Evolutionary conservation across 805 yeast genomes (phyloP).

Genomic region (Nakazawaea ishiwadae): DNA sequence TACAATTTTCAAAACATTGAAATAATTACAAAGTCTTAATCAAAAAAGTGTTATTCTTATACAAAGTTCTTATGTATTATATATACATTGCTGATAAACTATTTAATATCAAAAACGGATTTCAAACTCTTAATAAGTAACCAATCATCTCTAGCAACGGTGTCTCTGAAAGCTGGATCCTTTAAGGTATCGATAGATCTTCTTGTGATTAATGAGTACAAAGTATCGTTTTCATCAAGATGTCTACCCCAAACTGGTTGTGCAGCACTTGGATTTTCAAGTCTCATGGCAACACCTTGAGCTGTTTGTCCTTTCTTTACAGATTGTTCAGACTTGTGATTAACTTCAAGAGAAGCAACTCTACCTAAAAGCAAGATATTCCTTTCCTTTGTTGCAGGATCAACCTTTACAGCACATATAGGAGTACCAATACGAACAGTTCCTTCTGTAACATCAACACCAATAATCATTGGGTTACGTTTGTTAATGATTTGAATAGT

Average conservation of each 20-base stretch:
- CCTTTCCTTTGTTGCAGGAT: slow-evolving; percentile 77
- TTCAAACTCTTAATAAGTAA: slow-evolving; percentile 82
- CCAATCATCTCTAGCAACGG: slow-evolving; percentile 96
- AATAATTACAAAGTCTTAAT: no score
- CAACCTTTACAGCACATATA: slow-evolving; percentile 85
- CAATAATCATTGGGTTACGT: slow-evolving; percentile 98
- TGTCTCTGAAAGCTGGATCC: slow-evolving; percentile 95
- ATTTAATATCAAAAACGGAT: slow-evolving; percentile 80
- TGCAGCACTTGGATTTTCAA: slow-evolving; percentile 86
- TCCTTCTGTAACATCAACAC: slow-evolving; percentile 96
- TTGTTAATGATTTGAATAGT: slow-evolving; percentile 96
- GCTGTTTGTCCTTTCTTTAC: slow-evolving; percentile 94
- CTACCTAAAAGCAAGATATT: slow-evolving; percentile 75
- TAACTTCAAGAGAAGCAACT: slow-evolving; percentile 91
- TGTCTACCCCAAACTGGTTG: slow-evolving; percentile 99
- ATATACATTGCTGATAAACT: no score
- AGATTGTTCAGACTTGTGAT: slow-evolving; percentile 74
- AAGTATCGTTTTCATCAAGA: slow-evolving; percentile 85
- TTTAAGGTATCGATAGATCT: slow-evolving; percentile 94
- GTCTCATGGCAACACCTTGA: slow-evolving; percentile 98
- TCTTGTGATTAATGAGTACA: slow-evolving; percentile 88
- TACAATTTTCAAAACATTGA: no score
- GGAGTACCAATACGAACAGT: slow-evolving; percentile 89
- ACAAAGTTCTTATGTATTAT: no score
- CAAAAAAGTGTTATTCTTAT: no score